Evolutionary conservation across 345 rosid genomes (phyloP), one percentile per base, ranked within the genome.

Genomic region (Brassica carinata): DNA sequence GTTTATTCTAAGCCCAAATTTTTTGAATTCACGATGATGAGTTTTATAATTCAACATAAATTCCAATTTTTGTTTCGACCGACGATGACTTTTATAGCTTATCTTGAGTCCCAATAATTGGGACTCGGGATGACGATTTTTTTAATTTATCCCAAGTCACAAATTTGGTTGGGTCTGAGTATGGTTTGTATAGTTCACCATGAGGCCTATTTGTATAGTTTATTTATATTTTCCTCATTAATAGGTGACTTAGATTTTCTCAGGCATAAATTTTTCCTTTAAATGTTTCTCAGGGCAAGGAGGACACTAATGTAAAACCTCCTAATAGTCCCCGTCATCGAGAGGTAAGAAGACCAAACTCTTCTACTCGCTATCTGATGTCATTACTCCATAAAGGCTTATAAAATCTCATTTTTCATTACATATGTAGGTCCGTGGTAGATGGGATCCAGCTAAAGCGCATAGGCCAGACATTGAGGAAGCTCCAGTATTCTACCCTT

Each of bases 401-500:
- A 64, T 15, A 64, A 34, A 64, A 23, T 7, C 2, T 0, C 0
- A 2, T 7, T 43, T 29, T 67, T 10, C 38, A 8, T 67, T 11
- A 77, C 29, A 19, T 78, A 19, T 75, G 74, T 73, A 86, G 98
- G 88, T 88, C 77, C 82, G 79, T 66, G 83, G 83, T 40, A 87
- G 96, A 85, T 91, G 98, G 98, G 85, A 79, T 79, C 92, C 90
- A 15, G 81, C 64, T 73, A 84, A 86, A 81, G 75, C 88, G 13
- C 87, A 87, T 83, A 84, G 87, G 77, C 97, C 97, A 74, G 26
- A 15, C 53, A 81, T 92, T 78, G 89, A 84, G 53, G 91, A 88
- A 74, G 98, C 98, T 68, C 97, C 97, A 1, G 85, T 86, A 30
- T 92, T 90, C 83, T 74, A 84, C 77, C 98, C 98, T 14, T 81